Base-by-base conservation (phyloP, 2,329 filamentous ascomycete genomes). In the Lachnellula suecica region DNA sequence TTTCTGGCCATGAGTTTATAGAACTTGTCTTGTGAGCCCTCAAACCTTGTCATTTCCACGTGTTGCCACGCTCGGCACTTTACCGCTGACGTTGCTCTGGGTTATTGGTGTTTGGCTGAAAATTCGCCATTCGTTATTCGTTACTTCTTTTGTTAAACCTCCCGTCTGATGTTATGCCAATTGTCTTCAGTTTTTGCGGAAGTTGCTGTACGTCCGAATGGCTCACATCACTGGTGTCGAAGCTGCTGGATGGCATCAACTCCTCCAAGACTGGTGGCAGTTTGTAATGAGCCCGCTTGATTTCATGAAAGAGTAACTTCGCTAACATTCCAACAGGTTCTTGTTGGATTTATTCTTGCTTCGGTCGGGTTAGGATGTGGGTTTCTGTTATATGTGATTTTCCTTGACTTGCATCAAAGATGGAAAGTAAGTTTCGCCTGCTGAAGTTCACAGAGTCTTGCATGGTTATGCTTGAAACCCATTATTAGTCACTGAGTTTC, bases 231-330 rank as follows among this genome's bases (percentile, higher is more conserved):
- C 45, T 23, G 50, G 52, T 23, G 52, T 64, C 11, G 40, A 53
- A 22, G 60, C 60, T 19, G 54, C 71, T 17, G 65, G 66, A 46
- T 72, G 71, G 69, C 48, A 59, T 43, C 44, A 58, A 13, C 70
- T 73, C 67, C 69, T 60, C 46, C 48, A 59, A 6, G 58, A 71
- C 53, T 74, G 71, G 72, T 74, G 72, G 72, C 70, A 73, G 54
- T 69, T 66, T 64, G 72, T 74, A 53, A 49, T n/a, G n/a, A n/a
- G n/a, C n/a, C n/a, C n/a, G n/a, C n/a, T n/a, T n/a, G n/a, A 37
- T 20, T 20, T 10, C 17, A 40, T 27, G 11, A 15, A 5, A 24
- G 13, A 11, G 13, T 29, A 9, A 6, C 62, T 54, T 64, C 44
- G 35, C 41, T 23, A 41, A 45, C 35, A 25, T 29, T 25, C n/a